These are phyloP conservation scores for Combretum micranthum DNA, from an alignment of 345 rosid genomes.

Conservation along the genomic window DNA sequence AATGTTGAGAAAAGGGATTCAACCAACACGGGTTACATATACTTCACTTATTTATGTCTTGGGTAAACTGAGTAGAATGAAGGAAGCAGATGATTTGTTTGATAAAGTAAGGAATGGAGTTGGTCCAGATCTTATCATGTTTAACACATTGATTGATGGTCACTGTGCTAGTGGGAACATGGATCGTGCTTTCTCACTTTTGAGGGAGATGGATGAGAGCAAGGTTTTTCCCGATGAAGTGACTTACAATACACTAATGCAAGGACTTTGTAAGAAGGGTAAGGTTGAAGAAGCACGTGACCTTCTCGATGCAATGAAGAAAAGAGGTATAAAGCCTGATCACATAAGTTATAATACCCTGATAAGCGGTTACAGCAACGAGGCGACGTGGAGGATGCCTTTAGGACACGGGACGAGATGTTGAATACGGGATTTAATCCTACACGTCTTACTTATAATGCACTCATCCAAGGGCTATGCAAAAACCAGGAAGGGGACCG, in stretches of 20 bases:
- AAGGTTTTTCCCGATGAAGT: conserved; percentile 77
- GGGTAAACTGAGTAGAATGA: conserved; percentile 52
- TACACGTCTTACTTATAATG: conserved; percentile 78
- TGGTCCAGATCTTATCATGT: conserved; percentile 62
- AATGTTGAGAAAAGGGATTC: conserved; percentile 56
- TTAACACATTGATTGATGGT: conserved; percentile 73
- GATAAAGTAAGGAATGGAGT: conserved; percentile 42
- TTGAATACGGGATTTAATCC: conserved; percentile 75
- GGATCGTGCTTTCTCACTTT: conserved; percentile 52
- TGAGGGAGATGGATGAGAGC: conserved; percentile 67
- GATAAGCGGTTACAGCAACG: conserved; percentile 80
- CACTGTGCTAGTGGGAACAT: conserved; percentile 64
- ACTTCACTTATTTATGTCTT: conserved; percentile 72
- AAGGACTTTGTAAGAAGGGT: conserved; percentile 71
- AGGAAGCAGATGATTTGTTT: conserved; percentile 70
- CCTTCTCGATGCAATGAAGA: conserved; percentile 75
- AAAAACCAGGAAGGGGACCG: conserved; percentile 57
- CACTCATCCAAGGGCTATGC: conserved; percentile 71
- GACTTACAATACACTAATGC: conserved; percentile 84
- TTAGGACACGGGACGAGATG: conserved; percentile 84
- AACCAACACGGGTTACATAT: conserved; percentile 64
- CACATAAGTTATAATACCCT: conserved; percentile 78
- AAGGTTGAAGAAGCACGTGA: conserved; percentile 85
- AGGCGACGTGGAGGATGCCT: conserved; percentile 76
- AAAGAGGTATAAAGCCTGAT: conserved; percentile 76